A percentile compares a stretch with the other conserved stretches of the same genome.
Conservation (phyloP, 305 asterid genomes). For the Andrographis paniculata region DNA sequence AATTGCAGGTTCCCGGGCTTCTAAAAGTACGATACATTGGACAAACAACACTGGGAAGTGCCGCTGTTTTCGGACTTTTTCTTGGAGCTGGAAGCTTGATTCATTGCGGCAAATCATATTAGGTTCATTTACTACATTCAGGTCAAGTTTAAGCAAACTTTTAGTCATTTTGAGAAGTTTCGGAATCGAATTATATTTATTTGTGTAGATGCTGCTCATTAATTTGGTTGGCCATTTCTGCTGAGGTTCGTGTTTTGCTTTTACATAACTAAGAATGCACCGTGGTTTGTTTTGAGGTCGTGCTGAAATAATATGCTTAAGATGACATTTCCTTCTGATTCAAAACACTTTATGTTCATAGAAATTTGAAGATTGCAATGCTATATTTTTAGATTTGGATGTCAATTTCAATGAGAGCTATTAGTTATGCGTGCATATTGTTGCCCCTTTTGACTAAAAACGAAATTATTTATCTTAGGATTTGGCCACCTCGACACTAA, state of each 20-base stretch:
- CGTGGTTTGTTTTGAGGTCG: neutral
- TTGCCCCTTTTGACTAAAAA: no score
- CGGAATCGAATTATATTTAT: no score
- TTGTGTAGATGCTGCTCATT: neutral
- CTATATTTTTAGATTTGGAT: no score
- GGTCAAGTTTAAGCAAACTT: neutral
- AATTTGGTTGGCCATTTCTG: neutral
- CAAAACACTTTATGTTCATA: no score
- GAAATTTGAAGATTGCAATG: no score
- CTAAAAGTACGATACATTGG: conserved; percentile 74
- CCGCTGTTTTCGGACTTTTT: conserved; percentile 84
- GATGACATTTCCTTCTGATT: no score
- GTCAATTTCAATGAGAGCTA: no score
- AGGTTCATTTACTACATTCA: conserved; percentile 15
- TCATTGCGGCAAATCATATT: conserved; percentile 80
- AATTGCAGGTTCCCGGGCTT: conserved; percentile 74
- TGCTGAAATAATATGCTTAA: neutral
- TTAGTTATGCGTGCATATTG: no score
- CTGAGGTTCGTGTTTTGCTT: neutral
- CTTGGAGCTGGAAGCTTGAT: conserved; percentile 90
- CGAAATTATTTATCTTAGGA: no score
- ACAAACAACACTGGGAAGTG: conserved; percentile 78
- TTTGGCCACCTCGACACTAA: no score
- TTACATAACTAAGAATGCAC: neutral
- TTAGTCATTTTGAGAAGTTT: no score